Evolutionary conservation across 768 basidiomycete genomes (phyloP).

Genomic region (Jaapia argillacea): DNA sequence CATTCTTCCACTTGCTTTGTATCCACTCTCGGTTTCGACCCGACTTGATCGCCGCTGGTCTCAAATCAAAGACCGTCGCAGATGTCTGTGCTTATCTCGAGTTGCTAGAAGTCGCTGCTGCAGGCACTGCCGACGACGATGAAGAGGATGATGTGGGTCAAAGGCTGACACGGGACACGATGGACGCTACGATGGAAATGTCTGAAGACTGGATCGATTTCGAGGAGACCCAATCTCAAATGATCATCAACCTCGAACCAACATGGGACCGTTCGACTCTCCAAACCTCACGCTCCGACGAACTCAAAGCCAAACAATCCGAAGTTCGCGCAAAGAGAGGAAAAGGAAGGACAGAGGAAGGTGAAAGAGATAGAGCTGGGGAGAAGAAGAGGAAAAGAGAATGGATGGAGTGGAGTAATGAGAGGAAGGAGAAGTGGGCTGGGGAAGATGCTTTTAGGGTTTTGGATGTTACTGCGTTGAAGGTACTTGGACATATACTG

Average conservation of each 20-base stretch:
- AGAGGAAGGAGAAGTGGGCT: constrained; percentile 13
- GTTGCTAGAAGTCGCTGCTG: constrained; percentile 31
- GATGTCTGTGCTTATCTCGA: constrained; percentile 67
- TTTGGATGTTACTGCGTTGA: constrained; percentile 21
- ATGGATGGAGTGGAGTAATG: constrained; percentile 7
- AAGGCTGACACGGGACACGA: constrained; percentile 10
- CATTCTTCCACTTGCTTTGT: constrained; percentile 61
- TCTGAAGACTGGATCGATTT: constrained; percentile 36
- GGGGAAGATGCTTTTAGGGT: constrained; percentile 18
- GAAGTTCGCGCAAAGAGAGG: constrained; percentile 14
- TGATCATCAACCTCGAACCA: constrained; percentile 18
- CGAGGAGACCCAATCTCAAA: constrained; percentile 35
- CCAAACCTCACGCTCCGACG: constrained; percentile 11
- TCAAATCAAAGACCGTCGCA: constrained; percentile 54
- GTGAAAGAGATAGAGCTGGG: neutral
- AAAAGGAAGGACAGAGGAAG: constrained; percentile 8
- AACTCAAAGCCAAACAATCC: constrained; percentile 9
- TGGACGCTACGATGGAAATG: constrained; percentile 43
- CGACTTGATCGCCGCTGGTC: constrained; percentile 61
- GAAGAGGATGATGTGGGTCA: too few relatives aligned
- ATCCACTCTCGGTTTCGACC: constrained; percentile 63
- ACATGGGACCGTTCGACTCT: constrained; percentile 16
- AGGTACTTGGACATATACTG: constrained; percentile 25
- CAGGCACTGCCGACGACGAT: constrained; percentile 2
- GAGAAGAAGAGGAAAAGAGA: neutral